Evolutionary conservation across 2,329 filamentous ascomycete genomes (phyloP).

Genomic region (Lasiodiplodia theobromae): DNA sequence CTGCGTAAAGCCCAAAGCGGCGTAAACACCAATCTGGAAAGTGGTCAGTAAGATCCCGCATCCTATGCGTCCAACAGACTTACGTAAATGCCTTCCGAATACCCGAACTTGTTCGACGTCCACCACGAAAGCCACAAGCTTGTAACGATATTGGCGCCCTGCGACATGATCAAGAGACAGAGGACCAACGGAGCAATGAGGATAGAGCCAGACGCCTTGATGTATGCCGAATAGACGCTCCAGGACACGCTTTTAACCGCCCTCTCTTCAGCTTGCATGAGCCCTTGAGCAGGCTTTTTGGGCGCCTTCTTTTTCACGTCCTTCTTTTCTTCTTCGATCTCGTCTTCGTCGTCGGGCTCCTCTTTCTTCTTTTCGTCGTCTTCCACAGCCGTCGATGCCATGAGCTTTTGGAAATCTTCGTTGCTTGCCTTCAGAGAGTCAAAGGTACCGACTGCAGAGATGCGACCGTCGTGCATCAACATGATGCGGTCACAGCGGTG

Average conservation of each 20-base stretch:
- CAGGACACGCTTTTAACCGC: conserved; percentile 80
- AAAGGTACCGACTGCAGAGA: conserved; percentile 88
- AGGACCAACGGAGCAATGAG: conserved; percentile 71
- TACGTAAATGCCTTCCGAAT: conserved; percentile 74
- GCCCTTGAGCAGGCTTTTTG: conserved; percentile 50
- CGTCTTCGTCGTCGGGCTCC: conserved; percentile 59
- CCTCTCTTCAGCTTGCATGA: conserved; percentile 79
- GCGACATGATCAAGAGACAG: conserved; percentile 71
- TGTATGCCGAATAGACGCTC: conserved; percentile 79
- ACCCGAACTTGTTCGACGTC: conserved; percentile 79
- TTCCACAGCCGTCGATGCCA: conserved; percentile 79
- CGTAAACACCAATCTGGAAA: conserved; percentile 68
- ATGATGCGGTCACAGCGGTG: conserved; percentile 90
- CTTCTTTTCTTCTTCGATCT: conserved; percentile 65
- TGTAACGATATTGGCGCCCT: conserved; percentile 85
- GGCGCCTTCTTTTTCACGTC: conserved; percentile 60
- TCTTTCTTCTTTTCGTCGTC: conserved; percentile 55
- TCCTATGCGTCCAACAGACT: conserved; percentile 50
- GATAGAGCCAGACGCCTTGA: conserved; percentile 75
- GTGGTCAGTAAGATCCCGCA: conserved; percentile 36
- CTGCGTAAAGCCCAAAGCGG: conserved; percentile 74
- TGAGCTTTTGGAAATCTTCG: conserved; percentile 78
- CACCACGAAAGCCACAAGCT: conserved; percentile 94
- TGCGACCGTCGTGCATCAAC: conserved; percentile 86
- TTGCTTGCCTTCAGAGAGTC: conserved; percentile 84